phyloP scores from a whole-genome alignment of 495 filamentous ascomycete genomes.

The Umbilicaria muhlenbergii region DNA sequence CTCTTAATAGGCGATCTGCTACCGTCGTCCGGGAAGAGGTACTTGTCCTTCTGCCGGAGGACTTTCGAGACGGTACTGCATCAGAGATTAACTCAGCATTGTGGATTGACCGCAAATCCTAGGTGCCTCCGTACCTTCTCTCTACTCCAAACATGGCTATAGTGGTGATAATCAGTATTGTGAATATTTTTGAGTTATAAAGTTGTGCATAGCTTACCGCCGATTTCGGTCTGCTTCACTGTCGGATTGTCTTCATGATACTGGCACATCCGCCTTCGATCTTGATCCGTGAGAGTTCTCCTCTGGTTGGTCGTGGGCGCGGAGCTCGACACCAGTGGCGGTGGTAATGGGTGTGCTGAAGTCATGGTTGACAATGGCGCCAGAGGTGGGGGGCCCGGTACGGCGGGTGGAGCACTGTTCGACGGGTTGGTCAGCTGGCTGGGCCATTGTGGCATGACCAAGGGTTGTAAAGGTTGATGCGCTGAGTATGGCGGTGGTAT shows the following conservation, averaged over 20 bases:
- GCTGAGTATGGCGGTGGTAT: constrained; percentile 23
- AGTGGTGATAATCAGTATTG: constrained; percentile 12
- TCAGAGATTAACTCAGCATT: background rate
- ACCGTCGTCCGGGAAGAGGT: constrained; percentile 77
- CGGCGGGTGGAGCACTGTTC: constrained; percentile 20
- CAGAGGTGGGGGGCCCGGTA: constrained; percentile 17
- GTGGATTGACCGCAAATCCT: background rate
- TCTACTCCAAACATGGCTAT: constrained; percentile 89
- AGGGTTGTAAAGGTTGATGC: constrained; percentile 29
- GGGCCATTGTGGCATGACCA: constrained; percentile 37
- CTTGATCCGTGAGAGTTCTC: constrained; percentile 84
- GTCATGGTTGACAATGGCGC: constrained; percentile 21
- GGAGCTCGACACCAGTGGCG: constrained; percentile 31
- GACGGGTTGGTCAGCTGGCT: constrained; percentile 36
- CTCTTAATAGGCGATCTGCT: constrained; percentile 79
- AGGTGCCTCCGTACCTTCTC: constrained; percentile 56
- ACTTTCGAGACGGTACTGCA: constrained; percentile 94
- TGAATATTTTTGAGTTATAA: constrained; percentile 8
- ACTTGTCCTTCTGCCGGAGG: constrained; percentile 90
- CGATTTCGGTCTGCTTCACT: constrained; percentile 97
- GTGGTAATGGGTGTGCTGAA: constrained; percentile 39
- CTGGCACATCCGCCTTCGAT: constrained; percentile 84
- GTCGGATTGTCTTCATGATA: constrained; percentile 89
- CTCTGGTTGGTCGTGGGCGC: constrained; percentile 50
- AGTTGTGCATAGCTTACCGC: constrained; percentile 40